Percentiles rank a stretch among this genome's conserved stretches.
These are phyloP conservation scores for Malassezia sympodialis DNA, from an alignment of 1,284 basidiomycete species.

Conservation along the genomic window DNA sequence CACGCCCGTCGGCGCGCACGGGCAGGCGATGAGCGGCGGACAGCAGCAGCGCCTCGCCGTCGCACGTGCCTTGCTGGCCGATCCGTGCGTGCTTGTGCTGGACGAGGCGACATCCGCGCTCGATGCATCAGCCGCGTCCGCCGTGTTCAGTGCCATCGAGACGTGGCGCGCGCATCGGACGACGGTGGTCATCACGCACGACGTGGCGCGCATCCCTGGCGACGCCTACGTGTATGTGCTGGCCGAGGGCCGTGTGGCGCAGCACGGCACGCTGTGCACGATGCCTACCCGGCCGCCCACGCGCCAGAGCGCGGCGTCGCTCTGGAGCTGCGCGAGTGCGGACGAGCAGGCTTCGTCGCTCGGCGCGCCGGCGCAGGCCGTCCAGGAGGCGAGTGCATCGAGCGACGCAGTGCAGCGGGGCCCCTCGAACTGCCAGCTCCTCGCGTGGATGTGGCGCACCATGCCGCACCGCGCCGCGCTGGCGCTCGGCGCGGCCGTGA, in stretches of 20 bases:
- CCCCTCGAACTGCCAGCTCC: slow-evolving; percentile 3
- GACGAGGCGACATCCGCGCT: slow-evolving; percentile 95
- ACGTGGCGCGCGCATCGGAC: slow-evolving; percentile 71
- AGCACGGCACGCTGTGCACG: slow-evolving; percentile 67
- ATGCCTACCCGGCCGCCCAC: neutral
- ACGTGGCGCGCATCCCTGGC: slow-evolving; percentile 68
- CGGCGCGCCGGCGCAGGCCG: too few relatives aligned
- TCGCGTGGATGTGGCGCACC: slow-evolving; percentile 57
- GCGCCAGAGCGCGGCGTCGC: neutral
- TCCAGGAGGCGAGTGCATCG: too few relatives aligned
- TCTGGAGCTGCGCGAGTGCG: neutral
- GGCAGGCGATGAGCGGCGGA: slow-evolving; percentile 74
- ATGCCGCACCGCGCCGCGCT: slow-evolving; percentile 66
- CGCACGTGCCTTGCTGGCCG: slow-evolving; percentile 72
- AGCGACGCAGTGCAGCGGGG: too few relatives aligned
- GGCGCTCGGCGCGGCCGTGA: slow-evolving; percentile 56
- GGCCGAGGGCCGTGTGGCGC: slow-evolving; percentile 66
- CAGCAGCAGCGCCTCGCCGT: slow-evolving; percentile 87
- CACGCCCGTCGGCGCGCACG: slow-evolving; percentile 62
- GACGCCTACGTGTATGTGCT: slow-evolving; percentile 87
- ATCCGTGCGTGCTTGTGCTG: slow-evolving; percentile 81
- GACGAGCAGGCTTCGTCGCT: neutral
- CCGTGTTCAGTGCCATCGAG: slow-evolving; percentile 81
- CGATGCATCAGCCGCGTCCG: slow-evolving; percentile 72
- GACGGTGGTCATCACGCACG: slow-evolving; percentile 93